These are phyloP conservation scores for Schizochytrium sp. DNA, from an alignment of 108 stramenopile genomes.

Conservation along the genomic window DNA sequence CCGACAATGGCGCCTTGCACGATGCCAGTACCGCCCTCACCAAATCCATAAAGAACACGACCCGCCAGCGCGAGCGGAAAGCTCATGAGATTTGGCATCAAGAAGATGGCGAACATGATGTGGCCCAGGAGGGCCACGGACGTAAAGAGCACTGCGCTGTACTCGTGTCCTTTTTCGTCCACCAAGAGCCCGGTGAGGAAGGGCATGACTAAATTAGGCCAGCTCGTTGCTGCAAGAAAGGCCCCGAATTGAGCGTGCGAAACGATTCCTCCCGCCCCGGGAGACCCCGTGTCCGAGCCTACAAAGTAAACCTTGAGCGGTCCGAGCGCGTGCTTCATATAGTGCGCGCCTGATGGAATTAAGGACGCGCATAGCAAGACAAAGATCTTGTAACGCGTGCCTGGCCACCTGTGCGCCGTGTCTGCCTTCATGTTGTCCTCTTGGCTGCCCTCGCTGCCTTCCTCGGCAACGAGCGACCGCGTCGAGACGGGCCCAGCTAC, in stretches of 20 bases:
- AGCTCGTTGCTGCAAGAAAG: background rate
- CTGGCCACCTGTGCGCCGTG: background rate
- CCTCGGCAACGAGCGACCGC: too few relatives aligned
- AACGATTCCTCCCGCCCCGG: background rate
- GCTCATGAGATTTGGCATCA: background rate
- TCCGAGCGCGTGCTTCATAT: background rate
- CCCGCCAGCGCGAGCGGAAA: background rate
- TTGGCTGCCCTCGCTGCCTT: background rate
- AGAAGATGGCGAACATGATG: background rate
- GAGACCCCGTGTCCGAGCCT: background rate
- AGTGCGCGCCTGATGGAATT: background rate
- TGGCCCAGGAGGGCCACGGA: slow-evolving; percentile 1
- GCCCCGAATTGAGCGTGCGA: background rate
- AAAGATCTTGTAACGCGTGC: background rate
- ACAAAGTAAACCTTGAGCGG: background rate
- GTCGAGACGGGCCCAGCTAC: background rate
- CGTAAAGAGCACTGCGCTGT: background rate
- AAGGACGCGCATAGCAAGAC: background rate
- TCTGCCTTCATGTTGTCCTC: background rate
- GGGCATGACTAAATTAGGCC: background rate
- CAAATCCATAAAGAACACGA: background rate
- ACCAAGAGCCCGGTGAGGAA: background rate
- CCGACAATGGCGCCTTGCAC: slow-evolving; percentile 12
- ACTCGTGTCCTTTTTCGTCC: slow-evolving; percentile 14
- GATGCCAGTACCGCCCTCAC: background rate